Base-by-base conservation (phyloP, 2,329 filamentous ascomycete genomes). In the Boeremia exigua region DNA sequence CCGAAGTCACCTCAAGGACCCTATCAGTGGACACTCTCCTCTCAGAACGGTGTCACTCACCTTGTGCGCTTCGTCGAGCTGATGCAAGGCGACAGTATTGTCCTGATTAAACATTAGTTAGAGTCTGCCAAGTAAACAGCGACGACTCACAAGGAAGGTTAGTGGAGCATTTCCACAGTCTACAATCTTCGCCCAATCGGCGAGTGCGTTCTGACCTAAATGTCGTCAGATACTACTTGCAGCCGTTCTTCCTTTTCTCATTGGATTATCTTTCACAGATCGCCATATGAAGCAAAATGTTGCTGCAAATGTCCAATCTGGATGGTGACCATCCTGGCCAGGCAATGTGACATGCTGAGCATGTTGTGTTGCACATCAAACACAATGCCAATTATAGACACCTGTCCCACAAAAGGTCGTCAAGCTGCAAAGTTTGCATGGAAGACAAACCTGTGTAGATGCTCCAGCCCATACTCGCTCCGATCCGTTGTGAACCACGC, bases 111-210 rank as follows among this genome's bases (percentile, higher is more conserved):
- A 2, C 15, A 17, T 59, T 19, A 50, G 44, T 11, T 9, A 10
- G 5, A 12, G 11, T n/a, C 8, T 30, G 6, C 25, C 6, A 10
- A 6, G 0, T 29, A 4, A n/a, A 23, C 19, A 23, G 19, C 10
- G 2, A 17, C 3, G 8, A 15, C 59, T 61, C 55, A 77, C 80
- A 54, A 85, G 62, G 54, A 79, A 79, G 0, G 80, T 82, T 56
- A 82, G 63, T 2, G 82, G 82, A 5, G 78, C 82, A 68, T 84
- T 81, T 30, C 82, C 82, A 56, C 82, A 85, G 58, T 85, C 83
- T 3, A 85, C 77, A 4, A 84, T 76, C 55, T 78, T 81, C 0
- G 81, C 80, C 77, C 82, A 83, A 51, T 78, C 73, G 19, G 72
- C 58, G 49, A 81, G 79, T 4, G 74, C 65, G 55, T 82, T 82